Base-by-base conservation (phyloP, 2,329 filamentous ascomycete genomes). In the Aspergillus fumigatiaffinis region DNA sequence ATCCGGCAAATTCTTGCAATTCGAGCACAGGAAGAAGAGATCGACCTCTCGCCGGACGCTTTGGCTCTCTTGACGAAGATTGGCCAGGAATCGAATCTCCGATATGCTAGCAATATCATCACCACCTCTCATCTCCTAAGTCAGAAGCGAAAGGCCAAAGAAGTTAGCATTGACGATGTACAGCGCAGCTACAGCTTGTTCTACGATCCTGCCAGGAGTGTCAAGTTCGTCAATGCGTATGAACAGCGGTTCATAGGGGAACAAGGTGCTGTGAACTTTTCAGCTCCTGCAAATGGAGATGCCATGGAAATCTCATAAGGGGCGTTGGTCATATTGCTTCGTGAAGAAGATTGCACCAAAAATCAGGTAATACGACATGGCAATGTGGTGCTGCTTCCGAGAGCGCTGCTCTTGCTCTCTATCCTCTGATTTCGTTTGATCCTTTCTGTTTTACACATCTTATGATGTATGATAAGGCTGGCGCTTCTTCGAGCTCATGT, bases 31-130 rank as follows among this genome's bases (percentile, higher is more conserved):
- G 94, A 99, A 75, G 94, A 99, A 73, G 94, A 99, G 73, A 88
- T 99, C 51, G 94, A 99, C 62, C 79, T 97, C 35, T 90, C 90
- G 0, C 83, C 92, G 5, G 92, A 97, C 71, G 93, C 94, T 0
- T 83, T 99, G 12, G 92, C 92, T 1, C 84, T 99, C 14, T 84
- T 99, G 41, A 96, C 94, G 60, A 97, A 97, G 81, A 96, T 97
- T 67, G 94, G 92, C 29, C 85, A 92, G 69, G 94, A 99, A 75
- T 88, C 92, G 1, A 93, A 93, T 25, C 82, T 99, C 52, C 84
- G 94, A 66, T 99, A 99, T 73, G 93, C 92, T n/a, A 95, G 91
- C 79, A 97, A 99, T 73, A 87, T 99, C 55, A 97, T 99, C 76
- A 96, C 90, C 23, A 97, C 94, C 1, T 94, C 91, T 4, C 89